Evolutionary conservation across 2,329 filamentous ascomycete species (phyloP).

Genomic region (Penicillium oxalicum): DNA sequence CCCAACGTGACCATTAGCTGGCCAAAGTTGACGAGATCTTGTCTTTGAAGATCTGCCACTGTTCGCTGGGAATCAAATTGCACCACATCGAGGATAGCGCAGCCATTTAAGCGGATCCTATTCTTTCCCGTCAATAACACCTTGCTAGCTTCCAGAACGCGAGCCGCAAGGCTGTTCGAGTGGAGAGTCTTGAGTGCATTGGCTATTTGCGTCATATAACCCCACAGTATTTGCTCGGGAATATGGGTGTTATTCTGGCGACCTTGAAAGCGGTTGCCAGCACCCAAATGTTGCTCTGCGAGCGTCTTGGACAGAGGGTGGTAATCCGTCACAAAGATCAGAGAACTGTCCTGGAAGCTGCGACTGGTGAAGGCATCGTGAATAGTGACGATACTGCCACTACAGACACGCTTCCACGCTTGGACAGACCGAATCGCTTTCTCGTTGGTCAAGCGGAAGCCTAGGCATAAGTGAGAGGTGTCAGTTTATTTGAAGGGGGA

Average conservation of each 20-base stretch:
- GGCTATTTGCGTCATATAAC: slow-evolving; percentile 85
- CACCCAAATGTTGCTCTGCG: slow-evolving; percentile 63
- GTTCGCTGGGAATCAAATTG: slow-evolving; percentile 67
- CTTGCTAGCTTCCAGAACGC: slow-evolving; percentile 81
- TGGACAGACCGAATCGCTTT: slow-evolving; percentile 80
- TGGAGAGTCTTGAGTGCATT: slow-evolving; percentile 86
- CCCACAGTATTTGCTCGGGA: slow-evolving; percentile 75
- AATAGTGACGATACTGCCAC: slow-evolving; percentile 74
- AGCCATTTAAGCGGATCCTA: slow-evolving; percentile 79
- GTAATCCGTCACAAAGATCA: slow-evolving; percentile 91
- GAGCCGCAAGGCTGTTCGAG: slow-evolving; percentile 69
- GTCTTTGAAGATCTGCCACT: slow-evolving; percentile 72
- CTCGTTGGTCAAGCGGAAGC: slow-evolving; percentile 82
- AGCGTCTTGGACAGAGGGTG: slow-evolving; percentile 87
- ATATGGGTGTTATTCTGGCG: slow-evolving; percentile 46
- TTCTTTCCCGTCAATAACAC: slow-evolving; percentile 87
- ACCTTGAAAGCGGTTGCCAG: slow-evolving; percentile 37
- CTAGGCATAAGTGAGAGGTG: slow-evolving; percentile 35
- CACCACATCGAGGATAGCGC: slow-evolving; percentile 82
- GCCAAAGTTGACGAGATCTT: slow-evolving; percentile 81
- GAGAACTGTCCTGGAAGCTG: slow-evolving; percentile 87
- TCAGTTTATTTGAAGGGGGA: not conserved
- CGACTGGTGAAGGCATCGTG: slow-evolving; percentile 91
- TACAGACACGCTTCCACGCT: slow-evolving; percentile 81
- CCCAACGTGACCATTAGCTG: slow-evolving; percentile 77